Evolutionary conservation across 2,329 filamentous ascomycete genomes (phyloP).

Genomic region (Clarireedia homoeocarpa): DNA sequence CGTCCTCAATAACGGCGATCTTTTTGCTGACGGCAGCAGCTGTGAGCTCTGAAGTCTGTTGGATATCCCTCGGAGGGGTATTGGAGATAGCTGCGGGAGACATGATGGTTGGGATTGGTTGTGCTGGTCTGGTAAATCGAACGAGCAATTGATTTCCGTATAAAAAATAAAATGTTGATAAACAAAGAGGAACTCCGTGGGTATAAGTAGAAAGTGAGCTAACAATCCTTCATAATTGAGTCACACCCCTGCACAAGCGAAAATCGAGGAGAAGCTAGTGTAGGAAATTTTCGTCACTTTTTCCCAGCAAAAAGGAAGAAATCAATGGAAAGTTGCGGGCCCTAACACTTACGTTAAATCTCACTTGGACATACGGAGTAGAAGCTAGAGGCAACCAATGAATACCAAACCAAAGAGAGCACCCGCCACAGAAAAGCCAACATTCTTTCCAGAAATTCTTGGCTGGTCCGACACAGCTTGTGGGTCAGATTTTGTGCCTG

Average conservation of each 20-base stretch:
- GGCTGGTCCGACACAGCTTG: too few relatives aligned
- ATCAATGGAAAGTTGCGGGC: neutral
- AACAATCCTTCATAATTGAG: neutral
- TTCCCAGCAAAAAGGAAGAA: neutral
- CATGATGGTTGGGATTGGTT: constrained; percentile 29
- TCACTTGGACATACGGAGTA: neutral
- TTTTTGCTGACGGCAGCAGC: constrained; percentile 45
- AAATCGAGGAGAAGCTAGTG: too few relatives aligned
- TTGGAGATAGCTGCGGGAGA: constrained; percentile 36
- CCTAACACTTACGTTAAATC: neutral
- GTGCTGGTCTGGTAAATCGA: neutral
- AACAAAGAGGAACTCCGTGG: neutral
- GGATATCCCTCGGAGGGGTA: constrained; percentile 31
- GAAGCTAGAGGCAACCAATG: neutral
- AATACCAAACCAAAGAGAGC: too few relatives aligned
- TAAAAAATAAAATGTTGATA: neutral
- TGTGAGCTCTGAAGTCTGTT: constrained; percentile 44
- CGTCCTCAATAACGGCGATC: constrained; percentile 41
- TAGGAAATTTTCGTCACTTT: too few relatives aligned
- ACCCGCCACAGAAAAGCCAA: too few relatives aligned
- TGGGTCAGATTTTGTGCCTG: too few relatives aligned
- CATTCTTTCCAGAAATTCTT: too few relatives aligned
- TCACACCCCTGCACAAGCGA: neutral
- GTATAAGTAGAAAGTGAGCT: neutral
- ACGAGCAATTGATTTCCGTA: neutral